A percentile compares a stretch with the other conserved stretches of the same genome.
Conservation (phyloP, 83 land plant genomes). For the Diphasiastrum complanatum region DNA sequence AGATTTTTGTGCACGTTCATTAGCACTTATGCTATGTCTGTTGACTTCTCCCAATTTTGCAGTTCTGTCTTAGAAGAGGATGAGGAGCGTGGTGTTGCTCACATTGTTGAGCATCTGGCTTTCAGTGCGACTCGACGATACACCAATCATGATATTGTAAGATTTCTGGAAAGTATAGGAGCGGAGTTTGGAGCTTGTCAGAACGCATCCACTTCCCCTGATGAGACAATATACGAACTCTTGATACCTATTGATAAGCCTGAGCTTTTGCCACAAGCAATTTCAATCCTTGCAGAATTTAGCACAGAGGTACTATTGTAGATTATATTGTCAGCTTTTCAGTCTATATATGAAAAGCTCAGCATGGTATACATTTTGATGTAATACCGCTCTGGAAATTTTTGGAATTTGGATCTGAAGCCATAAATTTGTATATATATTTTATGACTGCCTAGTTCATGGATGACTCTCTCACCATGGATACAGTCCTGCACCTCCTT, state of each 20-base stretch:
- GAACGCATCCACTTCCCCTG: slow-evolving; percentile 92
- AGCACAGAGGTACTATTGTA: slow-evolving; percentile 63
- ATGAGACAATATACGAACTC: slow-evolving; percentile 91
- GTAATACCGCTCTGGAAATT: too few species aligned
- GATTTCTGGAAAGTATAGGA: slow-evolving; percentile 95
- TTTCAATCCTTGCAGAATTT: slow-evolving; percentile 85
- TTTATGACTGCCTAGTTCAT: background rate
- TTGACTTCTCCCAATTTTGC: slow-evolving; percentile 30
- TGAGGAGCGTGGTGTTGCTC: slow-evolving; percentile 97
- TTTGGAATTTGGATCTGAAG: too few species aligned
- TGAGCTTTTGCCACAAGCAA: slow-evolving; percentile 77
- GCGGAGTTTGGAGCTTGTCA: slow-evolving; percentile 99
- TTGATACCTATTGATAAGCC: slow-evolving; percentile 98
- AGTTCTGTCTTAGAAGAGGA: slow-evolving; percentile 99
- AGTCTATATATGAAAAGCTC: background rate
- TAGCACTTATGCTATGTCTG: background rate
- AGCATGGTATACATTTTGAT: too few species aligned
- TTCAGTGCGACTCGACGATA: slow-evolving; percentile 90
- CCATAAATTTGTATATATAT: too few species aligned
- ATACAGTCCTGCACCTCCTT: too few species aligned
- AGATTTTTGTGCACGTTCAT: background rate
- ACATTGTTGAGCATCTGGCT: slow-evolving; percentile 97
- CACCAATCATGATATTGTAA: slow-evolving; percentile 92
- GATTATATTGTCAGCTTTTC: background rate
- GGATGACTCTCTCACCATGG: too few species aligned